Conservation (phyloP, 1,284 basidiomycete genomes). For the Cystobasidium slooffiae region DNA sequence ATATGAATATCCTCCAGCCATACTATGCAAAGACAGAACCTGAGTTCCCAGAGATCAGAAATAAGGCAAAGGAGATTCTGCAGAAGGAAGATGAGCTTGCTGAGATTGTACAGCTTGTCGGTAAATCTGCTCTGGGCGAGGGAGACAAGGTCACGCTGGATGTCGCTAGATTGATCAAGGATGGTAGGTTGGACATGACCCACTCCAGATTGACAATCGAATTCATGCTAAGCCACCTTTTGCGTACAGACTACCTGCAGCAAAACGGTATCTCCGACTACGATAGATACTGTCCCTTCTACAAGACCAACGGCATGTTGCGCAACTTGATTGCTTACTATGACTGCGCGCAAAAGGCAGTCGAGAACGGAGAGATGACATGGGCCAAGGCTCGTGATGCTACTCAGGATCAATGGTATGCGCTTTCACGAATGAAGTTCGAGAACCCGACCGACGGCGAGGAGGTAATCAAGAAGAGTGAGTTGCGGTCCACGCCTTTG, state of each 20-base stretch:
- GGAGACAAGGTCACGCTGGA: constrained; percentile 98
- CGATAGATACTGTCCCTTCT: constrained; percentile 94
- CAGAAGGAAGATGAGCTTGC: constrained; percentile 99
- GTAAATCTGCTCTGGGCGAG: constrained; percentile 96
- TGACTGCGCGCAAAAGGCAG: constrained; percentile 81
- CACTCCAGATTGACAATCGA: too few species aligned
- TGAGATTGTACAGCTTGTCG: constrained; percentile 98
- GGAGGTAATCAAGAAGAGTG: constrained; percentile 72
- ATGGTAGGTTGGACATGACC: constrained; percentile 27
- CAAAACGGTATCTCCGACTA: constrained; percentile 99
- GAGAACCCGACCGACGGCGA: constrained; percentile 84
- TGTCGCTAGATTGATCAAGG: constrained; percentile 89
- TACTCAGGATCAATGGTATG: constrained; percentile 86
- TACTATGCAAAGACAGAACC: constrained; percentile 90
- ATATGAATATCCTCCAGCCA: constrained; percentile 90
- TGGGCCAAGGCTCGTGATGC: constrained; percentile 90
- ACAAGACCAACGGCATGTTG: constrained; percentile 80
- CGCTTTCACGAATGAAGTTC: constrained; percentile 87
- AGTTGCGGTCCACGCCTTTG: not conserved
- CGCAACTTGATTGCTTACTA: constrained; percentile 96
- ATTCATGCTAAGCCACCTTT: not conserved
- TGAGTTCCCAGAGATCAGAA: constrained; percentile 90
- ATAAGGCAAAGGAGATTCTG: constrained; percentile 90
- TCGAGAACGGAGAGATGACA: constrained; percentile 83
- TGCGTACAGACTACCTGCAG: constrained; percentile 79